A percentile compares a stretch with the other conserved stretches of the same genome.
Conservation (phyloP, 129 eudicot species). For the Chrysanthemum lavandulifolium region DNA sequence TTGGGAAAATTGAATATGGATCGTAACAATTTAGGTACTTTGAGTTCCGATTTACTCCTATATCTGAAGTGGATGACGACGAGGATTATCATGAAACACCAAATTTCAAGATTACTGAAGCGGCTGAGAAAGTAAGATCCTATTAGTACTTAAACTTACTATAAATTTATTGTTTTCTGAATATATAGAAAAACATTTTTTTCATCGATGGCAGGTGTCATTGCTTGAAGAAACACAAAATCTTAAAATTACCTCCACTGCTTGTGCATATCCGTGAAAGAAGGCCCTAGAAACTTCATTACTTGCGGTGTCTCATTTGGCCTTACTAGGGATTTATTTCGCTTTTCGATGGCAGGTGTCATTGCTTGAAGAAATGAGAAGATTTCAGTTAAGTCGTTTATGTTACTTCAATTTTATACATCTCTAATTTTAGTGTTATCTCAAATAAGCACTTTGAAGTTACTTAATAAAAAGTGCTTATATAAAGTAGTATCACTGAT, state of each 20-base stretch:
- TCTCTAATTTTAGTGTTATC: no score
- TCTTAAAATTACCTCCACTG: conserved; percentile 88
- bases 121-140: no score
- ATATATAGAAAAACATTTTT: not conserved
- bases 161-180: conserved; percentile 7
- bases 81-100: no score
- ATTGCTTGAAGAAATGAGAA: conserved; percentile 70
- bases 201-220: conserved; percentile 53
- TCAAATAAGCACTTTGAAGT: no score
- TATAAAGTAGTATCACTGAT: no score
- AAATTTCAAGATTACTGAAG: no score
- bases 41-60: no score
- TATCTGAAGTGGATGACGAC: no score
- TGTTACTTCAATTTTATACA: no score
- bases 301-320: conserved; percentile 89
- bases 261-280: conserved; percentile 84
- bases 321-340: conserved; percentile 83
- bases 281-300: conserved; percentile 81
- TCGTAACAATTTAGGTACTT: no score
- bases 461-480: no score
- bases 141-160: not conserved
- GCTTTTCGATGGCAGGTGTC: conserved; percentile 85
- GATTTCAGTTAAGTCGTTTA: conserved; percentile 59
- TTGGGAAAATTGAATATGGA: no score
- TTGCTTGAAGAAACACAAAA: conserved; percentile 77